phyloP scores from a whole-genome alignment of 352 stramenopile genomes.

The Aphanomyces cochlioides region DNA sequence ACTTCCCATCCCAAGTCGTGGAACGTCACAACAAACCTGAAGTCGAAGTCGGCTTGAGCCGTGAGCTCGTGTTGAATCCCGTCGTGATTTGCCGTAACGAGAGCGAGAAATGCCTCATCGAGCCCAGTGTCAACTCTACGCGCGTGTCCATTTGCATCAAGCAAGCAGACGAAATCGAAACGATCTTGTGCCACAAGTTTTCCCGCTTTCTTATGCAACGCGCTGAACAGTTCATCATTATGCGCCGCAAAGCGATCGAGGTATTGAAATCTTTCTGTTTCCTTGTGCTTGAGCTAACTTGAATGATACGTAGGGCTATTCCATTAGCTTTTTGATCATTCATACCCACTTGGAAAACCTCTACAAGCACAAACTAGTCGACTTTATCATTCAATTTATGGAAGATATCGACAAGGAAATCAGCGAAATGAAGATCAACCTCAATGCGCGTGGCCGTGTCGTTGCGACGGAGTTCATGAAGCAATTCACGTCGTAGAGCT shows the following conservation, averaged over 20 bases:
- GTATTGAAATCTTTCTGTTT: slow-evolving; percentile 31
- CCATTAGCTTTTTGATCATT: slow-evolving; percentile 95
- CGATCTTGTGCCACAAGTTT: slow-evolving; percentile 94
- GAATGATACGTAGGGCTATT: slow-evolving; percentile 70
- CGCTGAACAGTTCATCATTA: slow-evolving; percentile 94
- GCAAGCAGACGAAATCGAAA: slow-evolving; percentile 92
- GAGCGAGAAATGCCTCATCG: slow-evolving; percentile 91
- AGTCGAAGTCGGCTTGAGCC: slow-evolving; percentile 88
- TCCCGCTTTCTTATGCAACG: slow-evolving; percentile 95
- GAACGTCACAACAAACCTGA: slow-evolving; percentile 97
- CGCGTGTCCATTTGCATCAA: slow-evolving; percentile 95
- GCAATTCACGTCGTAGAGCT: slow-evolving; percentile 64
- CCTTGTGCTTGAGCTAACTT: neutral
- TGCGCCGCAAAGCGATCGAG: slow-evolving; percentile 87
- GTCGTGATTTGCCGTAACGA: slow-evolving; percentile 93
- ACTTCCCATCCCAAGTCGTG: slow-evolving; percentile 95
- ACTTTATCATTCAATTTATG: slow-evolving; percentile 98
- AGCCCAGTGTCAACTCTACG: slow-evolving; percentile 94
- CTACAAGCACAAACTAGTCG: slow-evolving; percentile 96
- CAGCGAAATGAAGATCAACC: slow-evolving; percentile 95
- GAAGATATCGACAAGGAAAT: slow-evolving; percentile 98
- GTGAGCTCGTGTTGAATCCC: slow-evolving; percentile 92
- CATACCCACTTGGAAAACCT: slow-evolving; percentile 93
- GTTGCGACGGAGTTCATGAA: slow-evolving; percentile 95
- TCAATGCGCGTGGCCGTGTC: slow-evolving; percentile 91